Conservation (phyloP, 371 early-diverging fungal genomes). For the Lichtheimia hyalospora region DNA sequence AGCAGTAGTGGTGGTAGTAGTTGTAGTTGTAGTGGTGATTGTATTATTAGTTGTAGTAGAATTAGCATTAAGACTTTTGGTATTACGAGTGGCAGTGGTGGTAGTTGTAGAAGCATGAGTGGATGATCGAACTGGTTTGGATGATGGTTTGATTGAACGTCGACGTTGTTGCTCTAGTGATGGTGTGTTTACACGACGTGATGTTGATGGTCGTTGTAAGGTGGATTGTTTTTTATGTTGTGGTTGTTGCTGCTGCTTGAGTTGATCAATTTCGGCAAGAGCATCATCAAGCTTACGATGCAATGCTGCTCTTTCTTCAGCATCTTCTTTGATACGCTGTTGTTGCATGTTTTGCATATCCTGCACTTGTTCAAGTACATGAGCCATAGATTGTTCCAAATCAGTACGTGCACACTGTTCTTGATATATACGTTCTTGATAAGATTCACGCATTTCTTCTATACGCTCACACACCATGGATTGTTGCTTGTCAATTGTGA, state of each 20-base stretch:
- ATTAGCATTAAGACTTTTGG: no score
- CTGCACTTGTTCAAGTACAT: conserved; percentile 33
- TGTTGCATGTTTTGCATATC: conserved; percentile 19
- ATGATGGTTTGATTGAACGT: no score
- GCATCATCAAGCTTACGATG: conserved; percentile 25
- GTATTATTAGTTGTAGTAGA: no score
- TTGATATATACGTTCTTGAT: conserved; percentile 28
- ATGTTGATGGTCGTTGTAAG: no score
- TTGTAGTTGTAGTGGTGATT: no score
- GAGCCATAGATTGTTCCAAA: conserved; percentile 37
- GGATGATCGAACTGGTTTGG: no score
- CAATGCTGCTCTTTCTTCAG: conserved; percentile 15
- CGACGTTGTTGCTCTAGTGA: no score
- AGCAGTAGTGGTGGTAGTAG: no score
- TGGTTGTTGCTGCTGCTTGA: conserved; percentile 8
- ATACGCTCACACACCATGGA: conserved; percentile 35
- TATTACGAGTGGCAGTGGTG: no score
- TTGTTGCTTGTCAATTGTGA: conserved; percentile 43
- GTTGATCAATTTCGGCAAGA: conserved; percentile 18
- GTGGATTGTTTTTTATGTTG: no score
- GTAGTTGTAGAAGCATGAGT: no score
- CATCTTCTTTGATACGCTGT: conserved; percentile 21
- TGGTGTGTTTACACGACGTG: no score
- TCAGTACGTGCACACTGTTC: conserved; percentile 31
- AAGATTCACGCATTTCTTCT: conserved; percentile 31